Evolutionary conservation across 352 stramenopile species (phyloP).

Genomic region (Phytophthora sp.): DNA sequence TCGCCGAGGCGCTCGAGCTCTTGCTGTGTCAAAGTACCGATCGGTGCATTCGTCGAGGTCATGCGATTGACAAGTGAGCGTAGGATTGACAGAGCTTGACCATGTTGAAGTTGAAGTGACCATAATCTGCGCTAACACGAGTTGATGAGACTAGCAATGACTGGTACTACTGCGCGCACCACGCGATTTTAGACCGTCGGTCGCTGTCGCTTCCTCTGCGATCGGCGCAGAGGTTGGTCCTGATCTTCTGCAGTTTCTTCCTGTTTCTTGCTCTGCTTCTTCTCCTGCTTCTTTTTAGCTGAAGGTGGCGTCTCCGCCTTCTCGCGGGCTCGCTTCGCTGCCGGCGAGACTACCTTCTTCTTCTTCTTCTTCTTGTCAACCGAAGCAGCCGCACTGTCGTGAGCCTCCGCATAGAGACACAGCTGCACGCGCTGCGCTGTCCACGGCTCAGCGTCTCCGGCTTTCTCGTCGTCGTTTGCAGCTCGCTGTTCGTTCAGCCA

Average conservation of each 20-base stretch:
- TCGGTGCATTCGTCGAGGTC: conserved; percentile 13
- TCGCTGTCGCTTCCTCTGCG: conserved; percentile 25
- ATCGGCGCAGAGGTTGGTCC: conserved; percentile 20
- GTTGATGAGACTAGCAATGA: not conserved
- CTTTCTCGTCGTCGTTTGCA: conserved; percentile 28
- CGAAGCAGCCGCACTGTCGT: conserved; percentile 10
- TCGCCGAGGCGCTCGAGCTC: conserved; percentile 62
- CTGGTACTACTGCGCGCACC: not conserved
- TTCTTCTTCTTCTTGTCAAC: conserved; percentile 7
- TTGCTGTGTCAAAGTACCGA: conserved; percentile 42
- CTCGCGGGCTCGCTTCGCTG: conserved; percentile 27
- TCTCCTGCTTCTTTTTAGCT: conserved; percentile 11
- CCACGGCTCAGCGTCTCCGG: conserved; percentile 37
- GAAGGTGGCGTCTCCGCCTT: conserved; percentile 3
- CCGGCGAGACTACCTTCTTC: conserved; percentile 9
- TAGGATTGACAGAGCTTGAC: conserved; percentile 3
- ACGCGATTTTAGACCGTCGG: conserved; percentile 1
- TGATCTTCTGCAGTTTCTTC: conserved; percentile 6
- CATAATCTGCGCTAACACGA: conserved; percentile 1
- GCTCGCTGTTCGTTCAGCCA: conserved; percentile 56
- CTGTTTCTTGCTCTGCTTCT: conserved; percentile 5
- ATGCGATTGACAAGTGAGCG: conserved; percentile 10
- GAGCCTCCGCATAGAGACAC: conserved; percentile 63
- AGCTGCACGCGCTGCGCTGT: conserved; percentile 74
- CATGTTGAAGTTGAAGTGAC: conserved; percentile 22